Evolutionary conservation across 2,329 filamentous ascomycete species (phyloP).

Genomic region (Epichloe typhina): DNA sequence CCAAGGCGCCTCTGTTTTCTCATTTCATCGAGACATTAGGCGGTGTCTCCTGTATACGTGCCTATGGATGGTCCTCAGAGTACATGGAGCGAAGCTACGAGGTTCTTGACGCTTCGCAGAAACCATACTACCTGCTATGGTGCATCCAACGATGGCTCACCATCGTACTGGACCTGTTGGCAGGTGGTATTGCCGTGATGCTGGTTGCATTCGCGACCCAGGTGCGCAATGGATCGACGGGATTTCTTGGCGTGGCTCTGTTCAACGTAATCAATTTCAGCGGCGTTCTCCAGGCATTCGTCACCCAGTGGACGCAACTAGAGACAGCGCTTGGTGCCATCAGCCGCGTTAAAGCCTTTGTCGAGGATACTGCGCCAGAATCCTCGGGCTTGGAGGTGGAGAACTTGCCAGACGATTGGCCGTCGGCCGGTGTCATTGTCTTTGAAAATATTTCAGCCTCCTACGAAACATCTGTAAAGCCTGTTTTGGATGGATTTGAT

Average conservation of each 20-base stretch:
- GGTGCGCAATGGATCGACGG: conserved; percentile 17
- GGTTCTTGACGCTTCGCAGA: conserved; percentile 21
- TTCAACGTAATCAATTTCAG: conserved; percentile 18
- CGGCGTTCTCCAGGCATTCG: conserved; percentile 17
- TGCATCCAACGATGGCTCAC: conserved; percentile 37
- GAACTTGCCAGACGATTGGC: conserved; percentile 13
- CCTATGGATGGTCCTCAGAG: conserved; percentile 18
- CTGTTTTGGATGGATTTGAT: conserved; percentile 16
- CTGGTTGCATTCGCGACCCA: conserved; percentile 29
- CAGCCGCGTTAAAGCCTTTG: conserved; percentile 15
- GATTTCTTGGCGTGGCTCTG: conserved; percentile 15
- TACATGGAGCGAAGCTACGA: conserved; percentile 10
- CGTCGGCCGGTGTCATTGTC: conserved; percentile 12
- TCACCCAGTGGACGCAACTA: conserved; percentile 20
- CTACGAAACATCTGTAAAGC: conserved; percentile 12
- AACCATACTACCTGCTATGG: conserved; percentile 28
- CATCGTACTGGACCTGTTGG: conserved; percentile 31
- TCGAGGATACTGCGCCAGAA: conserved; percentile 12
- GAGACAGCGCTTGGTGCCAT: conserved; percentile 17
- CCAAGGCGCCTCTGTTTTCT: conserved; percentile 17
- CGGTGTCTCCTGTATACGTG: conserved; percentile 19
- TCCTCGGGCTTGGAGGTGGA: conserved; percentile 9
- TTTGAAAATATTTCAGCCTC: conserved; percentile 17
- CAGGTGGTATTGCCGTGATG: conserved; percentile 31
- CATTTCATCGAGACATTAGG: conserved; percentile 16